Evolutionary conservation across 306 rosid genomes (phyloP).

Genomic region (Cotoneaster glaucophyllus): DNA sequence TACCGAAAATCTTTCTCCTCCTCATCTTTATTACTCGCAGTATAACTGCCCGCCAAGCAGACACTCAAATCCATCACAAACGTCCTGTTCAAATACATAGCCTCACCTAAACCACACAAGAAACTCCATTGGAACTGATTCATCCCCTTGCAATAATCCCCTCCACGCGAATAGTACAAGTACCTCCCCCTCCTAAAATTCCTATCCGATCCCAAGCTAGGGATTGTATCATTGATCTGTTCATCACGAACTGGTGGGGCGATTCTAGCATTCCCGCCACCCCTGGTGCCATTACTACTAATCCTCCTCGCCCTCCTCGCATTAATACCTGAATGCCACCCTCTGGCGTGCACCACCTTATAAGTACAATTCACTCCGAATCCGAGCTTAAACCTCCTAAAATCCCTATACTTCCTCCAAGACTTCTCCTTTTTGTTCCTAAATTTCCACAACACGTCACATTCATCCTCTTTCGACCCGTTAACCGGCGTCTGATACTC

Average conservation of each 20-base stretch:
- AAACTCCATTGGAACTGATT: constrained; percentile 93
- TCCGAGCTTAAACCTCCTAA: constrained; percentile 58
- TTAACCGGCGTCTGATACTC: constrained; percentile 69
- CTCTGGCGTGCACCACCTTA: constrained; percentile 66
- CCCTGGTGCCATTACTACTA: constrained; percentile 10
- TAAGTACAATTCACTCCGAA: constrained; percentile 54
- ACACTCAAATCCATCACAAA: constrained; percentile 93
- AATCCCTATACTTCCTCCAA: constrained; percentile 95
- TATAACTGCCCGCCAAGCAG: constrained; percentile 66
- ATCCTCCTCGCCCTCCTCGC: constrained; percentile 49
- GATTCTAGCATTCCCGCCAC: constrained; percentile 6
- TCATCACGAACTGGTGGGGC: constrained; percentile 42
- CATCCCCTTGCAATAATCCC: constrained; percentile 98
- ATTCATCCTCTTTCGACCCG: constrained; percentile 66
- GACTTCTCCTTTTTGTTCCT: constrained; percentile 87
- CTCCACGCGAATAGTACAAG: constrained; percentile 92
- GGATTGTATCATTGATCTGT: constrained; percentile 90
- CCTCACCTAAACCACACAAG: constrained; percentile 97
- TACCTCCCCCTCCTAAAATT: constrained; percentile 79
- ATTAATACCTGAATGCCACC: constrained; percentile 85
- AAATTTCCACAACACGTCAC: constrained; percentile 86
- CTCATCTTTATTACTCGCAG: constrained; percentile 64
- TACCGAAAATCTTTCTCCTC: constrained; percentile 94
- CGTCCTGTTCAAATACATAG: constrained; percentile 86
- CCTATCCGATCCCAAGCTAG: constrained; percentile 64